A percentile compares a stretch with the other conserved stretches of the same genome.
Conservation (phyloP, 1,284 basidiomycete genomes). For the Melampsora americana region DNA sequence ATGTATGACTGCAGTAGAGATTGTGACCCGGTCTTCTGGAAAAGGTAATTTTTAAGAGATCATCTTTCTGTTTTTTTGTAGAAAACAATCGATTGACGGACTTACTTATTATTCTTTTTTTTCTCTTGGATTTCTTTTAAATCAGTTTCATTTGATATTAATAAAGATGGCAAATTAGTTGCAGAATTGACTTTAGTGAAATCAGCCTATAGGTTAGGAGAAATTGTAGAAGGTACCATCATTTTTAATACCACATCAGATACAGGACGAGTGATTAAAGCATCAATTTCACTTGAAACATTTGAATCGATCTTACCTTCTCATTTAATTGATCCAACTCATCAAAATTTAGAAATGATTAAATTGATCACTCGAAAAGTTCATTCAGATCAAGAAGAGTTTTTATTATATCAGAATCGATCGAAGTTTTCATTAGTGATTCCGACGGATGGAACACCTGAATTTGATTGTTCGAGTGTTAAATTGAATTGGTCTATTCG, state of each 20-base stretch:
- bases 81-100: too few relatives aligned
- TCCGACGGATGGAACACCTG: constrained; percentile 79
- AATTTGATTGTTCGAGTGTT: constrained; percentile 62
- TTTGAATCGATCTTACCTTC: constrained; percentile 70
- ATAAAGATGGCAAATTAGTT: constrained; percentile 79
- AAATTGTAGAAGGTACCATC: constrained; percentile 81
- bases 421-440: constrained; percentile 82
- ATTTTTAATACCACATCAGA: constrained; percentile 63
- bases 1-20: constrained; percentile 84
- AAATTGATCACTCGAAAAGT: constrained; percentile 60
- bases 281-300: constrained; percentile 78
- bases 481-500: constrained; percentile 82
- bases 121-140: neutral
- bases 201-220: constrained; percentile 79
- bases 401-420: constrained; percentile 67
- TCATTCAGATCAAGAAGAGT: constrained; percentile 78
- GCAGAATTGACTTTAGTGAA: constrained; percentile 87
- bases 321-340: constrained; percentile 51
- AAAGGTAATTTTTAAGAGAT: constrained; percentile 63
- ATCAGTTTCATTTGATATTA: constrained; percentile 83
- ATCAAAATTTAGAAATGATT: constrained; percentile 47
- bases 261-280: constrained; percentile 56
- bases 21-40: constrained; percentile 77
- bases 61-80: neutral
- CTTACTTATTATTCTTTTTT: constrained; percentile 7